Base-by-base conservation (phyloP, 352 stramenopile species). In the Pythium oligandrum region DNA sequence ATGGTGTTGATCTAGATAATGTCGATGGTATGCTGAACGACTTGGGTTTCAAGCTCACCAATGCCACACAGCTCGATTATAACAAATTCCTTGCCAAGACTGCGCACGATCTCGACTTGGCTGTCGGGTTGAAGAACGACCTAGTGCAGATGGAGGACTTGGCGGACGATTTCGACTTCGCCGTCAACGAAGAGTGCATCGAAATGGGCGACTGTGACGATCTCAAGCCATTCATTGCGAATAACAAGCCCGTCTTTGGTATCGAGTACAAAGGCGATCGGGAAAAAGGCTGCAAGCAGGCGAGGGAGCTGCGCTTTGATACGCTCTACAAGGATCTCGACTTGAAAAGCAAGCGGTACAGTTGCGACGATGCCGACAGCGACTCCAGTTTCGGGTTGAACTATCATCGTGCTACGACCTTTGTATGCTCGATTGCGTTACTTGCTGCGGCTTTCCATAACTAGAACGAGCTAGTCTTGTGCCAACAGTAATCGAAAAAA, bases 111-210 rank as follows among this genome's bases (percentile, higher is more conserved):
- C 54, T 75, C n/a, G 54, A 68, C 37, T 55, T 84, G 34, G 52
- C 62, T 0, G 74, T 87, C 17, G 71, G 71, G 7, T 54, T 85
- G 44, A 85, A 87, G 63, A 87, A 87, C 53, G 63, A 73, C 43
- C 39, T 82, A 30, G 59, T 63, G 47, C 66, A 78, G 53, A 53
- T 83, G 38, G 35, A 57, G 7, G 52, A 71, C n/a, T 48, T 85
- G 11, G 64, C 77, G 35, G 48, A 59, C 12, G 42, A 63, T 37
- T 83, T 83, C 12, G 73, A 87, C 61, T 85, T 85, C 43, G 70
- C 73, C 5, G 64, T 85, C 46, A 83, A 80, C 44, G 76, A 87
- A 61, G 62, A 77, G 53, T 85, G 76, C 32, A 65, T 70, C 47
- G 47, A 77, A 32, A 76, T 73, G 55, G 53, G 72, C n/a, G 73